Conservation (phyloP, 2,329 filamentous ascomycete species). For the Talaromyces sp. region DNA sequence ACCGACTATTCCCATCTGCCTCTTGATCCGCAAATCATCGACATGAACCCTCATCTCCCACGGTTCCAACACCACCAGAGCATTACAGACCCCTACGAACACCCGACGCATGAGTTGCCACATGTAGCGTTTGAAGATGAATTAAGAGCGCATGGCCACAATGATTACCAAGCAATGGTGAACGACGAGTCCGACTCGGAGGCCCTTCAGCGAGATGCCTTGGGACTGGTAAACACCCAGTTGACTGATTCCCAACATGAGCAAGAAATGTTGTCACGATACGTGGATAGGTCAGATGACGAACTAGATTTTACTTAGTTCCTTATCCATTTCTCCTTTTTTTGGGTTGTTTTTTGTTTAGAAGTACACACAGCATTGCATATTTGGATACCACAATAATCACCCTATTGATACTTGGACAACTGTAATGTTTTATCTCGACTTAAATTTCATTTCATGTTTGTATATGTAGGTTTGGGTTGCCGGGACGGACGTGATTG, state of each 20-base stretch:
- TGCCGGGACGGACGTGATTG: constrained; percentile 20
- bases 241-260: constrained; percentile 36
- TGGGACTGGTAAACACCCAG: constrained; percentile 34
- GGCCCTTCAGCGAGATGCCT: constrained; percentile 31
- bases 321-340: not conserved
- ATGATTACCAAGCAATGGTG: constrained; percentile 39
- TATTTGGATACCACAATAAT: not conserved
- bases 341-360: not conserved
- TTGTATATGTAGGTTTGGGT: not conserved
- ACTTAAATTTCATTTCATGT: not conserved
- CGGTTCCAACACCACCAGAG: constrained; percentile 34
- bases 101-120: constrained; percentile 25
- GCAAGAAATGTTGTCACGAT: constrained; percentile 34
- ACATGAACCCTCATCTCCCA: constrained; percentile 41
- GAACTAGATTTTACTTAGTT: constrained; percentile 27
- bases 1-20: constrained; percentile 47
- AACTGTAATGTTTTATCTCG: not conserved
- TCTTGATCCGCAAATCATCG: constrained; percentile 58
- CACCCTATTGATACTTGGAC: not conserved
- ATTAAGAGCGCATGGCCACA: constrained; percentile 31
- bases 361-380: not conserved
- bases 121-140: constrained; percentile 33
- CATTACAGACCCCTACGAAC: constrained; percentile 30
- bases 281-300: constrained; percentile 33
- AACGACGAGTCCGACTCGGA: constrained; percentile 34